phyloP scores from a whole-genome alignment of 2,329 filamentous ascomycete genomes.

The Ophiostoma sp. region DNA sequence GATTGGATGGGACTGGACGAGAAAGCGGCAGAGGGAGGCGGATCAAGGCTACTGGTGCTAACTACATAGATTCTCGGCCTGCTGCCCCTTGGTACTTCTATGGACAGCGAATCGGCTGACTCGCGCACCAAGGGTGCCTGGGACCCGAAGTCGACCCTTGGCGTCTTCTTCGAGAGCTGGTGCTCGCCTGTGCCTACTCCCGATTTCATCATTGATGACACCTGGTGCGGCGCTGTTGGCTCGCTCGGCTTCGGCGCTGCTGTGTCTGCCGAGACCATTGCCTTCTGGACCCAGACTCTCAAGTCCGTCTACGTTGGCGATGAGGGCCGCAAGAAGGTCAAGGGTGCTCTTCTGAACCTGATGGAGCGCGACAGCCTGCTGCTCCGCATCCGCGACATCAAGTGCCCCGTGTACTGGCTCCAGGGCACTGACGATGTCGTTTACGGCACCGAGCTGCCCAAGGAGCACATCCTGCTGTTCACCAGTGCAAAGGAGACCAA shows the following conservation, averaged over 20 bases:
- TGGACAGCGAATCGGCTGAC: slow-evolving; percentile 47
- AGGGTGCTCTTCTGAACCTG: slow-evolving; percentile 40
- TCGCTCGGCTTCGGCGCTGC: slow-evolving; percentile 39
- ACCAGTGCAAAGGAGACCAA: slow-evolving; percentile 39
- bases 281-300: slow-evolving; percentile 41
- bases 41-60: not conserved
- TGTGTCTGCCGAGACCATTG: slow-evolving; percentile 31
- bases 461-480: slow-evolving; percentile 45
- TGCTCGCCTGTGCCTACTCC: slow-evolving; percentile 31
- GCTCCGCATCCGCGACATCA: slow-evolving; percentile 39
- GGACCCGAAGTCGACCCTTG: slow-evolving; percentile 37
- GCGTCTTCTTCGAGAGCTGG: slow-evolving; percentile 18
- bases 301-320: slow-evolving; percentile 42
- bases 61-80: slow-evolving; percentile 33
- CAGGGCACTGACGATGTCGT: slow-evolving; percentile 44
- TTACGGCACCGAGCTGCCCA: slow-evolving; percentile 36
- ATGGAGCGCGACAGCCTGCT: slow-evolving; percentile 42
- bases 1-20: not conserved
- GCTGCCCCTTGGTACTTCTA: slow-evolving; percentile 45
- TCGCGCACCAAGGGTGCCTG: slow-evolving; percentile 45
- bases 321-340: slow-evolving; percentile 40
- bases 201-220: slow-evolving; percentile 41
- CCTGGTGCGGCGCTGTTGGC: slow-evolving; percentile 40
- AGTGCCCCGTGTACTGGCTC: slow-evolving; percentile 47
- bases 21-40: not conserved